These are phyloP conservation scores for Tilletia walkeri DNA, from an alignment of 1,284 basidiomycete genomes.

Conservation along the genomic window DNA sequence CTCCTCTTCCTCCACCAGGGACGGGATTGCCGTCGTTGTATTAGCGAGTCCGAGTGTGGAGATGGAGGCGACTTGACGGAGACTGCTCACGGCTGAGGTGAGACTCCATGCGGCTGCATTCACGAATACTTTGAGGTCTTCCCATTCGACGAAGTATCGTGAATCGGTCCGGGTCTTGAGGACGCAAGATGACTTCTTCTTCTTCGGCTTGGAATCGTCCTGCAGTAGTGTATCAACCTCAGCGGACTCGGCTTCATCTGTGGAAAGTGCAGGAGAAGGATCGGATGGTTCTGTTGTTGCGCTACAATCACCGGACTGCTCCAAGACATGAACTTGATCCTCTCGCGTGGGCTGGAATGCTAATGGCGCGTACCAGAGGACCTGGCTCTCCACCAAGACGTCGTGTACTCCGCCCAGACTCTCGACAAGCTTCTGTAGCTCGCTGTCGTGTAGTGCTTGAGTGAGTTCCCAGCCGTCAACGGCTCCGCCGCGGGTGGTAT, in stretches of 20 bases:
- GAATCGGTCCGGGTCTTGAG: too few species aligned
- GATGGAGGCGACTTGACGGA: not conserved
- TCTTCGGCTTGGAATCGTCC: not conserved
- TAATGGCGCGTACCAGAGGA: slow-evolving; percentile 85
- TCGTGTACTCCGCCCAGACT: slow-evolving; percentile 67
- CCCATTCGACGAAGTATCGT: slow-evolving; percentile 35
- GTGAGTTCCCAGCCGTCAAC: slow-evolving; percentile 20
- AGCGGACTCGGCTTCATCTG: not conserved
- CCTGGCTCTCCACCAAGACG: slow-evolving; percentile 88
- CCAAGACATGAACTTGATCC: not conserved
- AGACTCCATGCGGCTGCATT: slow-evolving; percentile 95
- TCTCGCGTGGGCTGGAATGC: slow-evolving; percentile 75
- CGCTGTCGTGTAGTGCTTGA: slow-evolving; percentile 16
- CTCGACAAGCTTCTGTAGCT: slow-evolving; percentile 10
- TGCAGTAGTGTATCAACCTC: too few species aligned
- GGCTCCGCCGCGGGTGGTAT: slow-evolving; percentile 26
- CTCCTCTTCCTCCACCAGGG: slow-evolving; percentile 23
- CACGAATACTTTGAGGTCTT: slow-evolving; percentile 65
- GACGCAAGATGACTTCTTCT: not conserved
- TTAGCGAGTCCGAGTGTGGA: not conserved
- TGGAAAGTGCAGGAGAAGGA: too few species aligned
- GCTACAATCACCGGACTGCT: slow-evolving; percentile 17
- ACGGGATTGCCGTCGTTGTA: not conserved
- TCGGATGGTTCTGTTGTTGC: too few species aligned
- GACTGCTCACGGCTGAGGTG: slow-evolving; percentile 19